Conservation (phyloP, 495 filamentous ascomycete species). For the Neurospora sp. region DNA sequence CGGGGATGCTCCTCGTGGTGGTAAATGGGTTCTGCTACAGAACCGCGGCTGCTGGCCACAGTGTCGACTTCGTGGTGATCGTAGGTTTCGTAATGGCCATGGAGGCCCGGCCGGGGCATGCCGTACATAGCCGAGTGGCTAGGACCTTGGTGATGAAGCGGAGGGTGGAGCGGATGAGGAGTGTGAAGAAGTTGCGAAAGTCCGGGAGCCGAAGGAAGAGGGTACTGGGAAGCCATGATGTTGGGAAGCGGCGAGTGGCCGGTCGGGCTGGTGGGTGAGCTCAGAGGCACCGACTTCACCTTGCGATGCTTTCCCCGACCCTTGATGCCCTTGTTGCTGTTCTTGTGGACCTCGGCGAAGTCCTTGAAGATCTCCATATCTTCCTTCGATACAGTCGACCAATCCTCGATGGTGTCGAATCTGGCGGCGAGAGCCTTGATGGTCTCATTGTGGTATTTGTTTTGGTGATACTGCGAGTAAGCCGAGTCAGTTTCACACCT, state of each 20-base stretch:
- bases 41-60: conserved; percentile 22
- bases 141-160: conserved; percentile 11
- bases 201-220: conserved; percentile 12
- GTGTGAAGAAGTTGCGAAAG: conserved; percentile 15
- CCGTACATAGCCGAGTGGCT: conserved; percentile 19
- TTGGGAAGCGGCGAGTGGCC: conserved; percentile 2
- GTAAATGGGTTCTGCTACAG: conserved; percentile 28
- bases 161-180: conserved; percentile 6
- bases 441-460: conserved; percentile 74
- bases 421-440: conserved; percentile 61
- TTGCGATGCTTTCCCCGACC: conserved; percentile 79
- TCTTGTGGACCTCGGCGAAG: conserved; percentile 81
- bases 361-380: conserved; percentile 82
- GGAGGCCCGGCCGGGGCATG: conserved; percentile 17
- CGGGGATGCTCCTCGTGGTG: conserved; percentile 29
- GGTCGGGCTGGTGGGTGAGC: conserved; percentile 1
- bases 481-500: neutral
- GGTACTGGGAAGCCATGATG: conserved; percentile 7
- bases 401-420: conserved; percentile 56
- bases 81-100: conserved; percentile 32
- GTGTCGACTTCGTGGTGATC: conserved; percentile 33
- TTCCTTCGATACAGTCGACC: conserved; percentile 48
- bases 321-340: conserved; percentile 97
- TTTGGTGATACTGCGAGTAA: conserved; percentile 69
- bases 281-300: conserved; percentile 19